Conservation (phyloP, 495 filamentous ascomycete genomes). For the Talaromyces ruber region DNA sequence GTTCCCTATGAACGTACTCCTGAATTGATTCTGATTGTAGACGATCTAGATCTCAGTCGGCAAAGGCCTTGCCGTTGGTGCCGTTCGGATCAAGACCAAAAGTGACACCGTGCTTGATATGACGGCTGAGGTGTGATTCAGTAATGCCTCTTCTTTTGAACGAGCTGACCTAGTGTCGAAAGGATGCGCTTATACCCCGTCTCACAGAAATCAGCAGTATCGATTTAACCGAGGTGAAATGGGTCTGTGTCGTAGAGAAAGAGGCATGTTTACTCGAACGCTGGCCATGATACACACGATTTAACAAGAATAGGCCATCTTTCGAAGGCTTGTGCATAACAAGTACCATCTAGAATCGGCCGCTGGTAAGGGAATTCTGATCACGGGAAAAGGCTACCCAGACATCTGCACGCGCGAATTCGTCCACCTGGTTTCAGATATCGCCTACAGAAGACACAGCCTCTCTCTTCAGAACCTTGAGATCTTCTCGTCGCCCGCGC, state of each 20-base stretch:
- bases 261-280: constrained; percentile 45
- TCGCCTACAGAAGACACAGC: constrained; percentile 7
- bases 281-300: background rate
- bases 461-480: background rate
- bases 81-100: constrained; percentile 30
- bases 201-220: constrained; percentile 43
- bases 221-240: constrained; percentile 44
- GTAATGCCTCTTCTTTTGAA: background rate
- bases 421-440: constrained; percentile 24
- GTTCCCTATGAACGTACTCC: background rate
- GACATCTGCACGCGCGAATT: constrained; percentile 76
- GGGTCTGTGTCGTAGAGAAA: constrained; percentile 88
- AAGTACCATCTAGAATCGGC: constrained; percentile 41
- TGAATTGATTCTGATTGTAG: background rate
- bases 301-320: constrained; percentile 58
- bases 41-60: constrained; percentile 43
- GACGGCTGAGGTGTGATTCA: constrained; percentile 13
- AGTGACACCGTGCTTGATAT: constrained; percentile 18
- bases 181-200: constrained; percentile 65
- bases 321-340: constrained; percentile 55
- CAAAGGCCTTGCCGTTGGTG: constrained; percentile 62
- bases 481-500: constrained; percentile 11
- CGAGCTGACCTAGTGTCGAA: background rate
- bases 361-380: constrained; percentile 51
- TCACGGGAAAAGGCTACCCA: constrained; percentile 88